Evolutionary conservation across 2,329 filamentous ascomycete species (phyloP).

Genomic region (Fusarium scirpi): DNA sequence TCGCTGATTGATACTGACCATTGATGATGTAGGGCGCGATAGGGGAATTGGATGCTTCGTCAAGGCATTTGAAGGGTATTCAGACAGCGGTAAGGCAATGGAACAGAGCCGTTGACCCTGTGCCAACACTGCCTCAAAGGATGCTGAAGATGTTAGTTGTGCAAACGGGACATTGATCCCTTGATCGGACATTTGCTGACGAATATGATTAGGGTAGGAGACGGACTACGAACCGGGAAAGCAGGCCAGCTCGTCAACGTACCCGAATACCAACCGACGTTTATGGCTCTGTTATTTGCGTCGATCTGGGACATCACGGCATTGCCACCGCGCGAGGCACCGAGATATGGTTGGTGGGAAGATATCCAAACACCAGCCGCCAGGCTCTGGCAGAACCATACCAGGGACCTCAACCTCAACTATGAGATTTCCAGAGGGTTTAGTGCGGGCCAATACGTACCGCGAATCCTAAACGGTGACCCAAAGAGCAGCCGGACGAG

Average conservation of each 20-base stretch:
- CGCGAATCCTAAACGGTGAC: slow-evolving; percentile 52
- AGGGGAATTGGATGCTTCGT: slow-evolving; percentile 58
- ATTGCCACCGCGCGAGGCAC: slow-evolving; percentile 52
- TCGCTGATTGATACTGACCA: slow-evolving; percentile 18
- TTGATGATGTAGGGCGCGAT: slow-evolving; percentile 53
- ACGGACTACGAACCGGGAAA: slow-evolving; percentile 55
- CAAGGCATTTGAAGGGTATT: slow-evolving; percentile 57
- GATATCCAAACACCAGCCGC: slow-evolving; percentile 53
- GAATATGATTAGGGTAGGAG: slow-evolving; percentile 53
- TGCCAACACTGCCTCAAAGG: slow-evolving; percentile 54
- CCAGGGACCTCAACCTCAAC: slow-evolving; percentile 52
- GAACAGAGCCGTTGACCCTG: slow-evolving; percentile 31
- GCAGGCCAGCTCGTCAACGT: slow-evolving; percentile 56
- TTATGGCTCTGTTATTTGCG: slow-evolving; percentile 59
- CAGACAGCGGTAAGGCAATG: slow-evolving; percentile 46
- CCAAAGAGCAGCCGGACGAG: slow-evolving; percentile 57
- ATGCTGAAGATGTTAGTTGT: slow-evolving; percentile 52
- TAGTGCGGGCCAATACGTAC: slow-evolving; percentile 50
- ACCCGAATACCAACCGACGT: slow-evolving; percentile 58
- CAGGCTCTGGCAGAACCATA: slow-evolving; percentile 54
- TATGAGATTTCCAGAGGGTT: slow-evolving; percentile 54
- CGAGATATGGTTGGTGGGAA: slow-evolving; percentile 54
- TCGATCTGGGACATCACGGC: slow-evolving; percentile 57
- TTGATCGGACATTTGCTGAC: slow-evolving; percentile 21
- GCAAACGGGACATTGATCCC: neutral